These are phyloP conservation scores for Chlorella vulgaris DNA, from an alignment of 139 green algal species.

Conservation along the genomic window DNA sequence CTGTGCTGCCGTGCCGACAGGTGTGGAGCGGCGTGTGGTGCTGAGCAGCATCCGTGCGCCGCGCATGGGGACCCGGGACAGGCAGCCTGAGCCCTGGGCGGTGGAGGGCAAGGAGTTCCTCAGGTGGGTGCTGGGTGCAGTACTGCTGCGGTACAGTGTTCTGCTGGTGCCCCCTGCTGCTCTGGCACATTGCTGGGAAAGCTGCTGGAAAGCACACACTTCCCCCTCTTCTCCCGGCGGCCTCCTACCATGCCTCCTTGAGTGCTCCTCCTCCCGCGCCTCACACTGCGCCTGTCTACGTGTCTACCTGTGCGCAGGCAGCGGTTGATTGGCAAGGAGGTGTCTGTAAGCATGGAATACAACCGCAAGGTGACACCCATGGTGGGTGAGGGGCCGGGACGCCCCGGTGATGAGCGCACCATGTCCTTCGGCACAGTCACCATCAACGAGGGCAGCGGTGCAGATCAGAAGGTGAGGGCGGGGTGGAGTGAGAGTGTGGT, in stretches of 20 bases:
- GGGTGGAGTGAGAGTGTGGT: background rate
- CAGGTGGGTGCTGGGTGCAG: constrained; percentile 42
- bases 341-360: constrained; percentile 94
- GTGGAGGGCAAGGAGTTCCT: constrained; percentile 93
- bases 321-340: constrained; percentile 71
- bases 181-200: too few relatives aligned
- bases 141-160: background rate
- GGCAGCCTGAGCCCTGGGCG: constrained; percentile 77
- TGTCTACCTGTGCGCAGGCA: constrained; percentile 12
- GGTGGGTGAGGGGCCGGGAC: constrained; percentile 3
- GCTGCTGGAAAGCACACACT: too few relatives aligned
- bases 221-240: too few relatives aligned
- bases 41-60: constrained; percentile 89
- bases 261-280: background rate
- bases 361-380: constrained; percentile 75
- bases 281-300: background rate
- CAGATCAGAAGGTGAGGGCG: constrained; percentile 29
- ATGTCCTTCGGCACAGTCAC: constrained; percentile 87
- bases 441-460: constrained; percentile 31
- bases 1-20: too few relatives aligned
- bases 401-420: constrained; percentile 46
- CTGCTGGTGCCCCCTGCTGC: too few relatives aligned
- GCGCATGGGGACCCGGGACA: constrained; percentile 70
- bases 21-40: constrained; percentile 80
- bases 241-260: background rate